These are phyloP conservation scores for Pilobolus umbonatus DNA, from an alignment of 192 early-diverging fungal species.

Conservation along the genomic window DNA sequence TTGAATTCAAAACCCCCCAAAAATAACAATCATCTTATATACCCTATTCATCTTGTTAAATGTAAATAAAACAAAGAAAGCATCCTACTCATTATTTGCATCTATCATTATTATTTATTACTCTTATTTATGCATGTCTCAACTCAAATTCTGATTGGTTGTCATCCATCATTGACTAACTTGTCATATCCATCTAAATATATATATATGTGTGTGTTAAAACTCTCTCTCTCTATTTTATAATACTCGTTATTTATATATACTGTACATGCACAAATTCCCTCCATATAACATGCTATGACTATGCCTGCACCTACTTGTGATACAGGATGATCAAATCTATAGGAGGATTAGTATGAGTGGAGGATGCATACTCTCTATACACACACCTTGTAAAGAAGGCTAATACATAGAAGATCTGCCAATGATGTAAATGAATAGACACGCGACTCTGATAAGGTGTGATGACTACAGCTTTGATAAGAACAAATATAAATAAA, in stretches of 20 bases:
- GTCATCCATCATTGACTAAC: slow-evolving; percentile 18
- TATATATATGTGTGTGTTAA: too few species aligned
- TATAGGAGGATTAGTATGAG: background rate
- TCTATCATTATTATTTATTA: background rate
- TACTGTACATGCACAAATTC: slow-evolving; percentile 41
- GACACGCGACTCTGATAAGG: slow-evolving; percentile 19
- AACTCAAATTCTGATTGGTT: too few species aligned
- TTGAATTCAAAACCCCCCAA: background rate
- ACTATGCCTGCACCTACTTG: slow-evolving; percentile 63
- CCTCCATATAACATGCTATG: slow-evolving; percentile 71
- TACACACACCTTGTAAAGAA: slow-evolving; percentile 57
- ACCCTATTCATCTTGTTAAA: background rate
- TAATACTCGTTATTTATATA: background rate
- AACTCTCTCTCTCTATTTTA: background rate
- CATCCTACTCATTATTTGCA: background rate
- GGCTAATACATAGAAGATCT: slow-evolving; percentile 74
- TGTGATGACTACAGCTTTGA: background rate
- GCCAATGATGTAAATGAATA: slow-evolving; percentile 82
- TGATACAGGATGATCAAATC: slow-evolving; percentile 67
- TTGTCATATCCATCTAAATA: slow-evolving; percentile 22
- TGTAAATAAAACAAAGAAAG: background rate
- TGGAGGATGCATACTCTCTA: background rate
- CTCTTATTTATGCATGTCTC: too few species aligned
- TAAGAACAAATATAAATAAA: too few species aligned
- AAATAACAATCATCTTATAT: background rate